phyloP scores from a whole-genome alignment of 176 grass and related monocot genomes.

The Aechmea fasciata region DNA sequence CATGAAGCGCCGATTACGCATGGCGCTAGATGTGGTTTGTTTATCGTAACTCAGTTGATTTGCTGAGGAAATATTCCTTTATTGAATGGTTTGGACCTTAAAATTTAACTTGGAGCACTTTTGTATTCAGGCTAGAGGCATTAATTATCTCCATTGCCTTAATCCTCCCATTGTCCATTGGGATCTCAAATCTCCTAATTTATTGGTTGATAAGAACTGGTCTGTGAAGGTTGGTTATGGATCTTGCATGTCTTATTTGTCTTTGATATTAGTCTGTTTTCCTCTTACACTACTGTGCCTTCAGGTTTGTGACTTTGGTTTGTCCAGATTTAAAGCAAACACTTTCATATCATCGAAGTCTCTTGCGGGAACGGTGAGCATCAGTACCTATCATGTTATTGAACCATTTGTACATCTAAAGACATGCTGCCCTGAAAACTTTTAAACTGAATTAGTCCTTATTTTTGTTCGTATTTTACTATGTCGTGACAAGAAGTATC shows the following conservation, averaged over 20 bases:
- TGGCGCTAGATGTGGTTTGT: conserved; percentile 84
- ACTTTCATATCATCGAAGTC: conserved; percentile 96
- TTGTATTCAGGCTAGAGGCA: conserved; percentile 71
- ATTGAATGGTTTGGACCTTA: background rate
- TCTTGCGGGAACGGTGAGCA: conserved; percentile 82
- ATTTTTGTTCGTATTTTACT: background rate
- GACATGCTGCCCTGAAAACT: background rate
- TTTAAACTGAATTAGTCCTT: background rate
- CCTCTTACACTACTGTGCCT: background rate
- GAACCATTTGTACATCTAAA: background rate
- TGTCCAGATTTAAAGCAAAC: conserved; percentile 95
- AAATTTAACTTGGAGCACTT: background rate
- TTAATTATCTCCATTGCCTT: conserved; percentile 94
- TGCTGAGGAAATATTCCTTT: background rate
- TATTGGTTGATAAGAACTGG: conserved; percentile 95
- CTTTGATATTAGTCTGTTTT: conserved; percentile 5
- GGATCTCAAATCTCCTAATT: conserved; percentile 95
- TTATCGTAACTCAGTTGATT: background rate
- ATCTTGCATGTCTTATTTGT: conserved; percentile 10
- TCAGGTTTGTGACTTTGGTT: conserved; percentile 92
- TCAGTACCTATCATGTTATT: background rate
- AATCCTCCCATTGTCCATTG: conserved; percentile 97
- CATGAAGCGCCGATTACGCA: conserved; percentile 59
- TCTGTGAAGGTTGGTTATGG: conserved; percentile 66
- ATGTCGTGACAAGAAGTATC: background rate